Percentiles rank a stretch among this genome's conserved stretches.
phyloP scores from a whole-genome alignment of 371 early-diverging fungal species.

The Blakeslea trispora region DNA sequence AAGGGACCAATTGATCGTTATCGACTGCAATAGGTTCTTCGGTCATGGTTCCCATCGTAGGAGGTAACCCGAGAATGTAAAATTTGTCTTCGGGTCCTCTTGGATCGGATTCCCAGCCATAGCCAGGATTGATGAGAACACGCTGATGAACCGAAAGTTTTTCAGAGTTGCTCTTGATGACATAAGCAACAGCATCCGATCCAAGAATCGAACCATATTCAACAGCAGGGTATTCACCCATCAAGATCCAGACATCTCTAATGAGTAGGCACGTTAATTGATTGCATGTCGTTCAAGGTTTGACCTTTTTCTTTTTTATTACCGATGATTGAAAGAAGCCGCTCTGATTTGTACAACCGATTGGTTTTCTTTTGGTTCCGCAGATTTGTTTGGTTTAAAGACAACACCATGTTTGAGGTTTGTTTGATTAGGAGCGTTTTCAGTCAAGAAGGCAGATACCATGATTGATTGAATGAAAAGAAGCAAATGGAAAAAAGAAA shows the following conservation, averaged over 20 bases:
- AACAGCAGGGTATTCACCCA: slow-evolving; percentile 47
- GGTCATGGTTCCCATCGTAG: slow-evolving; percentile 56
- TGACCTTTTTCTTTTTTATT: background rate
- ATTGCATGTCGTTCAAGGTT: background rate
- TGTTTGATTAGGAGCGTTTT: background rate
- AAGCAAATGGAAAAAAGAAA: background rate
- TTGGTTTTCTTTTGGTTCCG: slow-evolving; percentile 23
- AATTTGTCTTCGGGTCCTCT: slow-evolving; percentile 62
- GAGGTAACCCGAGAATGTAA: slow-evolving; percentile 61
- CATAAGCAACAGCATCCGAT: slow-evolving; percentile 62
- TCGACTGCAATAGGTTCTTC: slow-evolving; percentile 53
- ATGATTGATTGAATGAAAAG: no score
- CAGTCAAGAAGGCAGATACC: background rate
- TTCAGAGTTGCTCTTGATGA: slow-evolving; percentile 20
- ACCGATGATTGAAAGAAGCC: slow-evolving; percentile 68
- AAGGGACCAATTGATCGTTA: slow-evolving; percentile 46
- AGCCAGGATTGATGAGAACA: slow-evolving; percentile 56
- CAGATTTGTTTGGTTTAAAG: background rate
- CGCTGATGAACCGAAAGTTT: slow-evolving; percentile 26
- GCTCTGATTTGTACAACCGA: slow-evolving; percentile 59
- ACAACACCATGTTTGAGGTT: background rate
- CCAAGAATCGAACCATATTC: slow-evolving; percentile 53
- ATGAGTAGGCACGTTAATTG: background rate
- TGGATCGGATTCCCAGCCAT: slow-evolving; percentile 53
- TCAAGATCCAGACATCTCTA: slow-evolving; percentile 63